These are phyloP conservation scores for Candida sithepensis DNA, from an alignment of 805 yeast genomes.

Conservation along the genomic window DNA sequence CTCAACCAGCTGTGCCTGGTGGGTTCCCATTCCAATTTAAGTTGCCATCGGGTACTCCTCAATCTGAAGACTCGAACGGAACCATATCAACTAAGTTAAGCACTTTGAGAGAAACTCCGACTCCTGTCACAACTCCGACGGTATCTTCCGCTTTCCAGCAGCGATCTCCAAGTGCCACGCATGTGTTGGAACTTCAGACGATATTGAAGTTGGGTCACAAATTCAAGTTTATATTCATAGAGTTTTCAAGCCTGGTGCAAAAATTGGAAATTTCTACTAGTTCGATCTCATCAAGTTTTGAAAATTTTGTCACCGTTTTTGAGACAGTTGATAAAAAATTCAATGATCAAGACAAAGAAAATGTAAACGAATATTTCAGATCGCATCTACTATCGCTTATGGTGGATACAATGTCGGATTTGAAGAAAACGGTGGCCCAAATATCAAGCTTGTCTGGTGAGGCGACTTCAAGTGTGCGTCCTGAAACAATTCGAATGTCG, in stretches of 20 bases:
- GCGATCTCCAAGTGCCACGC: neutral
- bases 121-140: slow-evolving; percentile 2
- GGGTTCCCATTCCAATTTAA: slow-evolving; percentile 6
- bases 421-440: slow-evolving; percentile 17
- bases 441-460: slow-evolving; percentile 10
- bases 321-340: slow-evolving; percentile 19
- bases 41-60: too few species aligned
- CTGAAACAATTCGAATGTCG: slow-evolving; percentile 22
- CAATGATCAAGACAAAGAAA: slow-evolving; percentile 11
- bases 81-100: slow-evolving; percentile 8
- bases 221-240: slow-evolving; percentile 20
- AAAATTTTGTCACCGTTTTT: slow-evolving; percentile 14
- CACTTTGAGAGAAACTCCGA: slow-evolving; percentile 13
- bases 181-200: slow-evolving; percentile 6
- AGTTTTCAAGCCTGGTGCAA: slow-evolving; percentile 13
- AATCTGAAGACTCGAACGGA: neutral
- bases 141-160: neutral
- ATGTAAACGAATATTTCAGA: slow-evolving; percentile 10
- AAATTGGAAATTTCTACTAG: slow-evolving; percentile 13
- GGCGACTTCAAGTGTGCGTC: slow-evolving; percentile 1
- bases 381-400: slow-evolving; percentile 16
- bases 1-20: slow-evolving; percentile 7
- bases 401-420: slow-evolving; percentile 20
- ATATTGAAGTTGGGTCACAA: slow-evolving; percentile 21
- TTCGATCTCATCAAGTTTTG: slow-evolving; percentile 13